phyloP scores from a whole-genome alignment of 73 alveolate genomes.

The Paramecium tetraurelia region DNA sequence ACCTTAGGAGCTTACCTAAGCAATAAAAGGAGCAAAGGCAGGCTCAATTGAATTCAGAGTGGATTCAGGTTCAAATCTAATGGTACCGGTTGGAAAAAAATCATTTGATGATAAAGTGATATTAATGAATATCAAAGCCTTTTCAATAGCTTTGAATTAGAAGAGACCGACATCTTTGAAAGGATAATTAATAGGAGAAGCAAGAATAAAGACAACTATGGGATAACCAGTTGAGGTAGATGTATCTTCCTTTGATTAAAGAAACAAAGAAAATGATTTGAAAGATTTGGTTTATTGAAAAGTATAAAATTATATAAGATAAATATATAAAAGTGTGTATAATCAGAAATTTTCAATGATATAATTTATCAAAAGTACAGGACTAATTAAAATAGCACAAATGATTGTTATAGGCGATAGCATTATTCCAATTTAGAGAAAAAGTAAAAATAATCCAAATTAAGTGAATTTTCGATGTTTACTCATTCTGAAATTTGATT shows the following conservation, averaged over 20 bases:
- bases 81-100: slow-evolving; percentile 68
- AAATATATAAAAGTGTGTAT: not conserved
- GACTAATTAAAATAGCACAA: not conserved
- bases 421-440: not conserved
- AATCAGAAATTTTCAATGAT: not conserved
- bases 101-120: slow-evolving; percentile 63
- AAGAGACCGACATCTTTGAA: slow-evolving; percentile 71
- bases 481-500: not conserved
- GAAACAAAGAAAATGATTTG: slow-evolving; percentile 13
- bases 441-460: not conserved
- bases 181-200: slow-evolving; percentile 58
- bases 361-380: not conserved
- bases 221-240: slow-evolving; percentile 45
- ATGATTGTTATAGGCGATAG: not conserved
- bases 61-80: slow-evolving; percentile 60
- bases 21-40: slow-evolving; percentile 62
- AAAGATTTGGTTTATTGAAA: not conserved
- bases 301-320: not conserved
- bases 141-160: slow-evolving; percentile 49
- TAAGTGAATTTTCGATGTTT: not conserved
- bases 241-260: not conserved
- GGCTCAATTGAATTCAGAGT: slow-evolving; percentile 73
- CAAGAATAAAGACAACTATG: slow-evolving; percentile 47
- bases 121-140: slow-evolving; percentile 61
- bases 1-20: slow-evolving; percentile 50